Conservation (phyloP, 1,139 yeast genomes). For the Citeromyces hawaiiensis region DNA sequence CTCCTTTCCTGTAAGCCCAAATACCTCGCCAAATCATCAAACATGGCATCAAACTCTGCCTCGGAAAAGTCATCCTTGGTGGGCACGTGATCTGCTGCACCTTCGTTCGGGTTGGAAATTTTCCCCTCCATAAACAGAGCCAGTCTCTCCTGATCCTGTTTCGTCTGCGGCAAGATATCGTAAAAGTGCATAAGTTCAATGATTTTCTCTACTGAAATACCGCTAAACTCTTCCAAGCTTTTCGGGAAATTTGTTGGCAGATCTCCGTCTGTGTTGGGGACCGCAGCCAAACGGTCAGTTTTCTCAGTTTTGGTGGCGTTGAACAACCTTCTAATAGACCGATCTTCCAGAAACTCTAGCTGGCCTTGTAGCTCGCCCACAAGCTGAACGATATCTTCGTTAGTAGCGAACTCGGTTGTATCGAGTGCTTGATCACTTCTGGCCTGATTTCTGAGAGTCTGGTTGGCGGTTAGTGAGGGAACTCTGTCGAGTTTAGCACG, state of each 20-base stretch:
- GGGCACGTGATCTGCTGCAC: constrained; percentile 17
- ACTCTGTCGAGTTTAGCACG: constrained; percentile 22
- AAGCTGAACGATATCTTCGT: constrained; percentile 71
- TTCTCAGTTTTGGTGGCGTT: constrained; percentile 24
- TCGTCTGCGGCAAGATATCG: constrained; percentile 45
- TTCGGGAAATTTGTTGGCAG: constrained; percentile 51
- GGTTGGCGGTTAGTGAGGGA: constrained; percentile 2
- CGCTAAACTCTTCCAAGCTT: constrained; percentile 39
- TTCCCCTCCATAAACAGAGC: constrained; percentile 33
- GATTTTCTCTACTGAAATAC: constrained; percentile 27
- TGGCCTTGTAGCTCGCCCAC: constrained; percentile 88
- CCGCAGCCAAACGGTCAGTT: constrained; percentile 30
- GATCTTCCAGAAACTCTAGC: constrained; percentile 56
- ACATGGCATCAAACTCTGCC: constrained; percentile 35
- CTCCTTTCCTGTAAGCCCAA: constrained; percentile 50
- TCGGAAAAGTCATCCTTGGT: constrained; percentile 23
- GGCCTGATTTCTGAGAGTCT: background rate
- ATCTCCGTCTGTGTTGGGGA: constrained; percentile 67
- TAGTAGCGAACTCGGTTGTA: constrained; percentile 52
- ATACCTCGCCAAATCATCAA: constrained; percentile 53
- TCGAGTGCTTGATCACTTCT: constrained; percentile 19
- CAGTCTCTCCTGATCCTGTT: constrained; percentile 31
- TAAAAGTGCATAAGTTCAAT: constrained; percentile 54
- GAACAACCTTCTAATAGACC: constrained; percentile 44
- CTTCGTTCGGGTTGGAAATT: constrained; percentile 23